Evolutionary conservation across 163 green algal genomes (phyloP).

Genomic region (Smithsoniella earleae): DNA sequence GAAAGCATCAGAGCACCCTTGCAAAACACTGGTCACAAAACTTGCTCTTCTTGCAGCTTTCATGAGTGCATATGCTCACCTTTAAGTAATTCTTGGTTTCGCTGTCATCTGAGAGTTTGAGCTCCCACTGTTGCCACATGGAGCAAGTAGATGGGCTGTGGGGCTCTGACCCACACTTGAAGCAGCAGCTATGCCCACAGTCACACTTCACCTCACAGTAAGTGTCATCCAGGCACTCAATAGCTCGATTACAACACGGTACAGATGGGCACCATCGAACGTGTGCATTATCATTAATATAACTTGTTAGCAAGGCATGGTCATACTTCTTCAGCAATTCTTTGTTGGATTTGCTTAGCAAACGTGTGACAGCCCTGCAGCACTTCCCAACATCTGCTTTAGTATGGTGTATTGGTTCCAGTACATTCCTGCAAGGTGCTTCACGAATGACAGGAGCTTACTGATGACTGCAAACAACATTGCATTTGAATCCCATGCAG

Average conservation of each 20-base stretch:
- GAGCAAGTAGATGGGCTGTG: conserved; percentile 79
- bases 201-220: conserved; percentile 71
- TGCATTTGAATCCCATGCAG: conserved; percentile 40
- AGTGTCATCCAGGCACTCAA: conserved; percentile 41
- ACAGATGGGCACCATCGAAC: conserved; percentile 77
- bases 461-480: conserved; percentile 33
- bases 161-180: conserved; percentile 63
- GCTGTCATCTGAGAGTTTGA: conserved; percentile 62
- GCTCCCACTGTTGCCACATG: conserved; percentile 65
- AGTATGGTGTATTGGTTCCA: too few species aligned
- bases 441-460: background rate
- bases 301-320: background rate
- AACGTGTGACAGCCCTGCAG: background rate
- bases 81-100: conserved; percentile 70
- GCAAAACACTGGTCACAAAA: too few species aligned
- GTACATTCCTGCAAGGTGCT: too few species aligned
- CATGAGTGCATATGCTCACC: too few species aligned
- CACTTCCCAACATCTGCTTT: too few species aligned
- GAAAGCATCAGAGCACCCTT: too few species aligned
- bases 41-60: too few species aligned
- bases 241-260: conserved; percentile 70
- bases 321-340: conserved; percentile 11
- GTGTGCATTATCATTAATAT: conserved; percentile 22
- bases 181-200: conserved; percentile 78
- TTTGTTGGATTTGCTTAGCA: background rate